Evolutionary conservation across 2,329 filamentous ascomycete species (phyloP), one percentile per base, ranked within the genome.

Genomic region (Alternaria burnsii): DNA sequence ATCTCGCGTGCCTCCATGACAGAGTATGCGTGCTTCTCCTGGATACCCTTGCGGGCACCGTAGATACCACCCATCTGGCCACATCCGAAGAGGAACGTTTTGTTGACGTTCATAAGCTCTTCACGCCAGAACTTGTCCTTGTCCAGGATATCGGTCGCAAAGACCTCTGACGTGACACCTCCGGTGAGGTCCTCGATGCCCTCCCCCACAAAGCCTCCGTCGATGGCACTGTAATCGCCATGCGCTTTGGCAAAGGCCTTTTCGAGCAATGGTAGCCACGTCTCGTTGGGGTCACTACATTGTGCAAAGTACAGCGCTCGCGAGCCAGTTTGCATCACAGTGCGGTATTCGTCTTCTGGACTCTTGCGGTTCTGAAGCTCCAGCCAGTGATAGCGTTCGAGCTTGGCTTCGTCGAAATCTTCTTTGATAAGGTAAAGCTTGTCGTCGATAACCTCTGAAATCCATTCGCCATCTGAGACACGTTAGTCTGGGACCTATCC

Each of bases 371-470:
- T 91, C 52, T 79, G 77, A 48, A 92, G 88, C 70, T 93, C 89
- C 69, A 93, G 87, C 72, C 93, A 86, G 24, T 93, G 83, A 55
- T 91, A 86, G 40, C 91, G 87, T 72, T 93, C 90, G 52, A 91
- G 89, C 1, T 88, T 89, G 34, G 81, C 73, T 54, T 92, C 91
- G 66, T 96, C 91, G 81, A 92, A 96, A 72, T 91, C 90, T 5
- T 92, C 90, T 2, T 91, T 92, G 61, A 89, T 91, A 18, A 97
- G 85, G 75, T 92, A 96, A 3, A 97, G 84, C 79, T 96, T 96
- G 78, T 97, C 93, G 73, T 97, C 93, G 60, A 97, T 88, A 63
- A 97, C 94, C 59, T 91, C 93, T 69, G 93, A 93, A 58, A 94
- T 91, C 93, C 93, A 97, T 78, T 95, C 92, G 54, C 93, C 93